Conservation (phyloP, 73 alveolate species). For the Paraurostyla sp. region DNA sequence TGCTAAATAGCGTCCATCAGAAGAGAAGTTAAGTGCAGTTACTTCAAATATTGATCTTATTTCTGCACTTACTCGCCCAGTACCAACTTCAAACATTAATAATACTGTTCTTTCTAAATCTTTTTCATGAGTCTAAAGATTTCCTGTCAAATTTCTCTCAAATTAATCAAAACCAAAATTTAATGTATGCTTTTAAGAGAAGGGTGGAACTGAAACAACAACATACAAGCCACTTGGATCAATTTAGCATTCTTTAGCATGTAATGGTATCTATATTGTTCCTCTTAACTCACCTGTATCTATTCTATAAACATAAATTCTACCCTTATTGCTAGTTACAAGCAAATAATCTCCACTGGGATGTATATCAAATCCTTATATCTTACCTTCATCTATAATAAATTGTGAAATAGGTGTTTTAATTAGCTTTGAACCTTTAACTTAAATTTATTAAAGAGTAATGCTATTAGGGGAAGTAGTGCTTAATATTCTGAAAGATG, state of each 20-base stretch:
- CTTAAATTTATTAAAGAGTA: background rate
- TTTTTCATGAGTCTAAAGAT: slow-evolving; percentile 22
- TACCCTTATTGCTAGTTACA: slow-evolving; percentile 62
- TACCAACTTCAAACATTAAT: slow-evolving; percentile 77
- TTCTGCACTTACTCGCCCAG: slow-evolving; percentile 75
- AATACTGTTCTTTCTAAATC: slow-evolving; percentile 64
- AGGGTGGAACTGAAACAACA: slow-evolving; percentile 51
- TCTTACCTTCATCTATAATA: slow-evolving; percentile 65
- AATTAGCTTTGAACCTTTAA: background rate
- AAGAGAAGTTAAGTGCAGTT: slow-evolving; percentile 59
- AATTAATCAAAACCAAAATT: background rate
- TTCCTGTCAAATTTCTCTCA: background rate
- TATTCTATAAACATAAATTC: slow-evolving; percentile 66
- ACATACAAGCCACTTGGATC: slow-evolving; percentile 75
- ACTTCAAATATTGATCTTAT: slow-evolving; percentile 66
- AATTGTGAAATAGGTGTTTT: slow-evolving; percentile 9
- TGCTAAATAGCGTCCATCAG: slow-evolving; percentile 65
- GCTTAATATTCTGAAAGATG: slow-evolving; percentile 6
- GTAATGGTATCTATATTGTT: slow-evolving; percentile 67
- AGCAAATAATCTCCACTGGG: slow-evolving; percentile 79
- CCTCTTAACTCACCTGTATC: slow-evolving; percentile 87
- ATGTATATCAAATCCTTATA: slow-evolving; percentile 78
- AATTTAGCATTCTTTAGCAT: slow-evolving; percentile 59
- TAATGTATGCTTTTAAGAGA: slow-evolving; percentile 20
- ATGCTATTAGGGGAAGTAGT: slow-evolving; percentile 39